Base-by-base conservation (phyloP, 192 early-diverging fungal species). In the Geranomyces variabilis region DNA sequence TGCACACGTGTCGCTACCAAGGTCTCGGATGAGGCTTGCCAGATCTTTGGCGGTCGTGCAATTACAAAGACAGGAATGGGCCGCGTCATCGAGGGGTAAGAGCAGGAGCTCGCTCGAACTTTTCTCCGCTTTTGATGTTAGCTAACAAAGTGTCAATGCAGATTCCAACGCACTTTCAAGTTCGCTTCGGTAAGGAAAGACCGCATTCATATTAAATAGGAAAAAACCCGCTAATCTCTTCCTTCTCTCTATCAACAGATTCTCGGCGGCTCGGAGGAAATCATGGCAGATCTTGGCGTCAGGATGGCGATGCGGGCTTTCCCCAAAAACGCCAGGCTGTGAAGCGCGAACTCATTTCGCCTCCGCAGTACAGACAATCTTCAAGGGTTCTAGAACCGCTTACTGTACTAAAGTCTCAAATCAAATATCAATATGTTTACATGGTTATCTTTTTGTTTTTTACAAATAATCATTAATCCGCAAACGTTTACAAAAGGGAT, bases 11-110 rank as follows among this genome's bases (percentile, higher is more conserved):
- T 88, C 36, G 79, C 84, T 5, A 78, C 86, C 41, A 47, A 83
- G 53, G 84, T 91, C 14, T 77, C 86, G 21, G 90, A 91, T 55
- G 86, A 90, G 58, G 80, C 87, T 19, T 85, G 84, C 36, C 58
- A 60, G 72, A 90, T 91, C 80, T 90, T 91, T 79, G 90, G 90
- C 57, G 87, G 88, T 14, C 79, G 90, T 30, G 90, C 68, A 28
- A 87, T 91, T 65, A 91, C 89, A 19, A 81, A 84, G 43, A 87
- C 86, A 28, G 90, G 90, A 45, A 91, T 91, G 90, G 90, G 90
- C 33, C 63, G 89, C 41, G 43, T 74, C 22, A 75, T 91, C 34
- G 89, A 90, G 65, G 63, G 58, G 58, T 60, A 19, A 60, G 58
- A 29, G 36, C 3, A 41, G 5, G 36, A 41, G 36, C 36, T 53